Evolutionary conservation across 768 basidiomycete species (phyloP), one percentile per base, ranked within the genome.

Genomic region (Rhodotorula sphaerocarpa): DNA sequence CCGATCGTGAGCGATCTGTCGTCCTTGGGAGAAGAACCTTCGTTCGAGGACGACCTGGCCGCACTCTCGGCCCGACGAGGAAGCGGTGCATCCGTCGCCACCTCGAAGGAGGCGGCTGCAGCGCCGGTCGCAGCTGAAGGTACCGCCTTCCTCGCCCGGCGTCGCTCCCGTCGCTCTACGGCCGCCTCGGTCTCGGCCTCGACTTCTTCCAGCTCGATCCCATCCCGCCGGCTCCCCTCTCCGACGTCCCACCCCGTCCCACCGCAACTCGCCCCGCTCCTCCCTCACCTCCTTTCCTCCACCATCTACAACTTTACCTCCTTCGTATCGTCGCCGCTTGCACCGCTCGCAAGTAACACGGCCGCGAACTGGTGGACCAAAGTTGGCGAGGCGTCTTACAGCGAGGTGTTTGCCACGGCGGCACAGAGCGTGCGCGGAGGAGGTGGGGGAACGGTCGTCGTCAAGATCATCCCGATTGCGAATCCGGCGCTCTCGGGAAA

Each of bases 381-480:
- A 76, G 84, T 96, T 50, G 93, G 93, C 45, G 95, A 99, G 77
- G 95, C 95, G 11, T 89, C 87, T 52, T 99, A 87, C 75, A 93
- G 90, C 0, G 95, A 99, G 73, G 95, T 99, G 33, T 99, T 89
- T 74, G 86, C 86, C 12, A 85, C 91, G 54, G 25, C 16, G n/a
- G n/a, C n/a, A n/a, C n/a, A n/a, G n/a, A n/a, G n/a, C n/a, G n/a
- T n/a, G n/a, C n/a, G 53, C 55, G 18, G 57, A 31, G 20, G 44
- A 48, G 7, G 63, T 60, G 9, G 86, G 86, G 5, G 82, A 87
- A 67, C 83, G 10, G 36, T 92, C 39, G 90, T 92, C n/a, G 79
- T 92, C 66, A 93, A 92, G 77, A 80, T 95, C 48, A 84, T 92
- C 42, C 90, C 90, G 10, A 75, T 91, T 42, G 47, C 53, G 78